Evolutionary conservation across 2,329 filamentous ascomycete genomes (phyloP).

Genomic region (Chalara sp.): DNA sequence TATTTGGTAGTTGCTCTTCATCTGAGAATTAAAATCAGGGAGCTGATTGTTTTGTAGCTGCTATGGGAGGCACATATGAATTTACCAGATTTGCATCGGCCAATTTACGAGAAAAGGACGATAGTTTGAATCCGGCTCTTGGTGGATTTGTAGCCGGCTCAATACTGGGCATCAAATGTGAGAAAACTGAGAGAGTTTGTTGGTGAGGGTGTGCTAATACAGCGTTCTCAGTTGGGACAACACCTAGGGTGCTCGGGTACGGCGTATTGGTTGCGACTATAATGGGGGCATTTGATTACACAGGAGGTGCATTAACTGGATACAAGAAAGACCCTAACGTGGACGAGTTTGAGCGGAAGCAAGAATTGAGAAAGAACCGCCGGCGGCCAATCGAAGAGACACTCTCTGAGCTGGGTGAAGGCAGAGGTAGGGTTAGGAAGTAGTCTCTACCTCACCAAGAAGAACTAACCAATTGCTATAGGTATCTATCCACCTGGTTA

Average conservation of each 20-base stretch:
- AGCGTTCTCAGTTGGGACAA: slow-evolving; percentile 43
- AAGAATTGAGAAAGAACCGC: slow-evolving; percentile 54
- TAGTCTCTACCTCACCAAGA: neutral
- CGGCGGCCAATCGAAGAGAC: slow-evolving; percentile 59
- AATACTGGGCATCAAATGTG: slow-evolving; percentile 55
- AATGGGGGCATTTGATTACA: slow-evolving; percentile 56
- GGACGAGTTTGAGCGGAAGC: slow-evolving; percentile 59
- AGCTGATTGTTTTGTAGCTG: slow-evolving; percentile 39
- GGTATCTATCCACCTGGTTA: slow-evolving; percentile 63
- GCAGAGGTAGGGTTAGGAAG: slow-evolving; percentile 49
- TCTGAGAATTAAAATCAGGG: neutral
- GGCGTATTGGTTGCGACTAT: slow-evolving; percentile 48
- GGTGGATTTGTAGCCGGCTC: slow-evolving; percentile 61
- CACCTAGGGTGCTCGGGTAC: slow-evolving; percentile 59
- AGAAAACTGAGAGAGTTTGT: slow-evolving; percentile 11
- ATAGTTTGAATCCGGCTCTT: slow-evolving; percentile 55
- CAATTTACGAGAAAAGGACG: slow-evolving; percentile 63
- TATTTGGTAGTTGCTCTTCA: slow-evolving; percentile 42
- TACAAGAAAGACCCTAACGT: slow-evolving; percentile 40
- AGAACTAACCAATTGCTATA: slow-evolving; percentile 26
- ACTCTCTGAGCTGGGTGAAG: slow-evolving; percentile 60
- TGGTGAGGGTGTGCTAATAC: slow-evolving; percentile 10
- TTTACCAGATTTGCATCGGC: slow-evolving; percentile 60
- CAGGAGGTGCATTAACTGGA: slow-evolving; percentile 50
- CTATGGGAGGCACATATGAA: slow-evolving; percentile 60